Evolutionary conservation across 257 asterid genomes (phyloP).

Genomic region (Primulina eburnea): DNA sequence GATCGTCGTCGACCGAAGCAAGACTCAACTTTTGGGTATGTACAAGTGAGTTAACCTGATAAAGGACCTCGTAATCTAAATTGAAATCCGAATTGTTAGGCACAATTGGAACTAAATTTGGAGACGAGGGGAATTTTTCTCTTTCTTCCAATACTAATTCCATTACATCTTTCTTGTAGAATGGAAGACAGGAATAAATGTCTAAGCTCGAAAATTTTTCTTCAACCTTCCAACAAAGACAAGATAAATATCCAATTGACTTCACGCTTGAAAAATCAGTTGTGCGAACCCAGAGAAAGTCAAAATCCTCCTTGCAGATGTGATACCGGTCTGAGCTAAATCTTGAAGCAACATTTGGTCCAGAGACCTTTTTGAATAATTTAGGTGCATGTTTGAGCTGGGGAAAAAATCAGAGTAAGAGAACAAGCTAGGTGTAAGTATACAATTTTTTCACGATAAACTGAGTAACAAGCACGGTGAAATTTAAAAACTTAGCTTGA

Average conservation of each 20-base stretch:
- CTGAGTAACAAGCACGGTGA: neutral
- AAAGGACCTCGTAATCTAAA: slow-evolving; percentile 71
- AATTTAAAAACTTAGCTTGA: neutral
- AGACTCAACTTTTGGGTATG: slow-evolving; percentile 78
- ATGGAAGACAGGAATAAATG: slow-evolving; percentile 48
- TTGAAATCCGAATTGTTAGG: slow-evolving; percentile 31
- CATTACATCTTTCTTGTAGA: slow-evolving; percentile 34
- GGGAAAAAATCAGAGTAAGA: slow-evolving; percentile 15
- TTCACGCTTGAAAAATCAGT: slow-evolving; percentile 74
- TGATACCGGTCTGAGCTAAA: slow-evolving; percentile 64
- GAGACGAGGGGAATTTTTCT: slow-evolving; percentile 31
- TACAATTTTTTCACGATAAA: neutral
- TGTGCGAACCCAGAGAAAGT: slow-evolving; percentile 80
- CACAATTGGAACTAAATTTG: slow-evolving; percentile 69
- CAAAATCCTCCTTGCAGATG: slow-evolving; percentile 69
- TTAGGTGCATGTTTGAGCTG: slow-evolving; percentile 89
- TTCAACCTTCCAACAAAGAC: slow-evolving; percentile 67
- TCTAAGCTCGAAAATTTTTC: slow-evolving; percentile 41
- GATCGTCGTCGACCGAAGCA: slow-evolving; percentile 50
- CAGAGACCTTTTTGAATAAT: slow-evolving; percentile 59
- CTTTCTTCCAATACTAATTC: slow-evolving; percentile 47
- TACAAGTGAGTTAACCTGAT: slow-evolving; percentile 80
- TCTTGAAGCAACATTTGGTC: slow-evolving; percentile 56
- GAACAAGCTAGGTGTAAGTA: neutral
- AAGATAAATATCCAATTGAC: slow-evolving; percentile 67